phyloP scores from a whole-genome alignment of 805 yeast species.

The Myxozyma geophila region DNA sequence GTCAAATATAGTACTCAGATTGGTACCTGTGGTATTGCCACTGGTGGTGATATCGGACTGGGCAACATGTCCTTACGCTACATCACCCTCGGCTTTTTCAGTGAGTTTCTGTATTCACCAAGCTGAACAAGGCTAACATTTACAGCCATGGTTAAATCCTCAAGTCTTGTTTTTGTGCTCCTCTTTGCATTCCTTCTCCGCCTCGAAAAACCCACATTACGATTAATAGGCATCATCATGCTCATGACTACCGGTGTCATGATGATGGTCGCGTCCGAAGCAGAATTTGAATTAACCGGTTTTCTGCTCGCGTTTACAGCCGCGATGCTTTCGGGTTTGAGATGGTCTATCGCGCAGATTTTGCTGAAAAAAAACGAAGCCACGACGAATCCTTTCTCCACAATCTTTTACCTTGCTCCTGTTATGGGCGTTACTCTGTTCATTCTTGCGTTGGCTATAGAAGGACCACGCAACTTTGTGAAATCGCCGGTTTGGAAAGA shows the following conservation, averaged over 20 bases:
- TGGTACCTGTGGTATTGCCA: slow-evolving; percentile 83
- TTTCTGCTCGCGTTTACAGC: slow-evolving; percentile 75
- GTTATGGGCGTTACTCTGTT: slow-evolving; percentile 71
- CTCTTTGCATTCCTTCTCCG: slow-evolving; percentile 83
- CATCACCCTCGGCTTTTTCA: slow-evolving; percentile 81
- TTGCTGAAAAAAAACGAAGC: slow-evolving; percentile 64
- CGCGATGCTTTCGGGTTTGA: slow-evolving; percentile 80
- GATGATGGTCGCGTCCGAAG: slow-evolving; percentile 69
- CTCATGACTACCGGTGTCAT: slow-evolving; percentile 84
- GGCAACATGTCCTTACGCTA: slow-evolving; percentile 82
- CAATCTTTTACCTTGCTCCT: slow-evolving; percentile 85
- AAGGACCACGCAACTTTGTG: slow-evolving; percentile 63
- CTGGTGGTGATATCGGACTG: slow-evolving; percentile 92
- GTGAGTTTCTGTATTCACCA: slow-evolving; percentile 43
- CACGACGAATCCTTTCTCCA: slow-evolving; percentile 71
- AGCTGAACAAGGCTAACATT: neutral
- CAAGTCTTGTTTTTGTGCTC: slow-evolving; percentile 84
- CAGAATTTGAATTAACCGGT: slow-evolving; percentile 54
- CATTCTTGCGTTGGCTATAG: slow-evolving; percentile 65
- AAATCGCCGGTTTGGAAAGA: slow-evolving; percentile 65
- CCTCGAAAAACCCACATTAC: slow-evolving; percentile 73
- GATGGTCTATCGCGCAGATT: slow-evolving; percentile 95
- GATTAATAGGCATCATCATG: slow-evolving; percentile 67
- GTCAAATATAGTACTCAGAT: slow-evolving; percentile 56
- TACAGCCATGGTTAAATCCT: slow-evolving; percentile 77